A percentile compares a stretch with the other conserved stretches of the same genome.
phyloP scores from a whole-genome alignment of 1,284 basidiomycete species.

The Ceratobasidium sp. region DNA sequence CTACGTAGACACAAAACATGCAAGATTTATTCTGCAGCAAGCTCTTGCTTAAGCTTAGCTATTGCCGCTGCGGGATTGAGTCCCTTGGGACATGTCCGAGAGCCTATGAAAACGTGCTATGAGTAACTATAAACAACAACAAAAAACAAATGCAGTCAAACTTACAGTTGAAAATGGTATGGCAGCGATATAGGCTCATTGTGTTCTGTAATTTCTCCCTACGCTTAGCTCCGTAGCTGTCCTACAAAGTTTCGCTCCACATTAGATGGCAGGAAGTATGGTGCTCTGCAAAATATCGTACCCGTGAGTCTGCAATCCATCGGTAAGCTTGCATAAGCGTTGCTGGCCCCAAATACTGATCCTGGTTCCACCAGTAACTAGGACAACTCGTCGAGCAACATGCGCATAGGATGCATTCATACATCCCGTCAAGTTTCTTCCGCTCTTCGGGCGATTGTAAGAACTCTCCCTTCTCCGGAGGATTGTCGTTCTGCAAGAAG shows the following conservation, averaged over 20 bases:
- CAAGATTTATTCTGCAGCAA: conserved; percentile 71
- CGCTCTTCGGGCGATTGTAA: conserved; percentile 92
- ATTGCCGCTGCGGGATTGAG: conserved; percentile 91
- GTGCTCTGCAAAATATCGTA: conserved; percentile 55
- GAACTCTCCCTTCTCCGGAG: conserved; percentile 82
- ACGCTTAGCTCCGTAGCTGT: conserved; percentile 81
- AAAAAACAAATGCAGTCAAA: conserved; percentile 41
- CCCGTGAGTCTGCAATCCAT: conserved; percentile 97
- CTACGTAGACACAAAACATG: background rate
- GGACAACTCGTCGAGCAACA: conserved; percentile 98
- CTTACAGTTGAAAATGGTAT: conserved; percentile 96
- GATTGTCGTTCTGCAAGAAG: conserved; percentile 91
- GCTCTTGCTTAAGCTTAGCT: conserved; percentile 88
- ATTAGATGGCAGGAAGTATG: background rate
- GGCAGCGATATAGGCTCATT: conserved; percentile 91
- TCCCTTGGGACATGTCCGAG: conserved; percentile 94
- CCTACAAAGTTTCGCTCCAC: conserved; percentile 58
- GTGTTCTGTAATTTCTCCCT: conserved; percentile 95
- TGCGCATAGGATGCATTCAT: conserved; percentile 94
- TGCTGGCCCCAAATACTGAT: conserved; percentile 97
- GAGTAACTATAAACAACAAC: conserved; percentile 12
- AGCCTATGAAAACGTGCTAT: conserved; percentile 59
- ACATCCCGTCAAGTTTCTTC: conserved; percentile 96
- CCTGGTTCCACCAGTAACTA: conserved; percentile 99
- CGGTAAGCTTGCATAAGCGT: conserved; percentile 95